Base-by-base conservation (phyloP, 2,329 filamentous ascomycete species). In the Fusarium keratoplasticum region DNA sequence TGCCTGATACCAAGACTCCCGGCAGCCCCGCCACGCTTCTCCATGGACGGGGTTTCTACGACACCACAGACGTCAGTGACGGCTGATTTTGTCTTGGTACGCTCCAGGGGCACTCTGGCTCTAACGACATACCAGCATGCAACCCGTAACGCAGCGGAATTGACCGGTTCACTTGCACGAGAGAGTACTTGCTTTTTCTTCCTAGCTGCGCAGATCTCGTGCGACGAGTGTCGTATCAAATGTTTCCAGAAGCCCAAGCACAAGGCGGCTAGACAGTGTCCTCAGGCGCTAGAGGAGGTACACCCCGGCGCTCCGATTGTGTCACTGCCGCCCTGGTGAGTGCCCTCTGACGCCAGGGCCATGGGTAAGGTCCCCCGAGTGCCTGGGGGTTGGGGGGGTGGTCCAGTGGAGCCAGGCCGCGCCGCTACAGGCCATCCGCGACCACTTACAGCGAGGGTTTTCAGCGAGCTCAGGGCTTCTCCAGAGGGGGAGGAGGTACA, bases 391-490 rank as follows among this genome's bases (percentile, higher is more conserved):
- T 67, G 42, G 54, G 61, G 47, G 62, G 68, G 52, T 55, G 42
- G 47, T 44, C 33, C 50, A 66, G 61, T 62, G 66, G 42, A 69
- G 31, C 18, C 31, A 60, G 40, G 52, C 38, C 57, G 54, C 61
- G 47, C 44, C 58, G 38, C 36, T 44, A 27, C 60, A 60, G 54
- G 62, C 44, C 35, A 64, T 67, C 18, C 57, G 9, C 50, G 20
- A 42, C 29, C 55, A 42, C 44, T 58, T 57, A 62, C 65, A 62
- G 72, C 62, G 40, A 69, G 71, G 66, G 58, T 58, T 66, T 71
- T 72, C 65, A 74, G 65, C 35, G 72, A 66, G 20, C 44, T 66
- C 72, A 74, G 69, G 72, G 72, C 64, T 72, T 61, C 44, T 52
- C 44, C 31, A 10, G 29, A 52, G 44, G 18, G 18, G 22, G 29